phyloP scores from a whole-genome alignment of 176 grass and related monocot species.

The Oryza nivara region DNA sequence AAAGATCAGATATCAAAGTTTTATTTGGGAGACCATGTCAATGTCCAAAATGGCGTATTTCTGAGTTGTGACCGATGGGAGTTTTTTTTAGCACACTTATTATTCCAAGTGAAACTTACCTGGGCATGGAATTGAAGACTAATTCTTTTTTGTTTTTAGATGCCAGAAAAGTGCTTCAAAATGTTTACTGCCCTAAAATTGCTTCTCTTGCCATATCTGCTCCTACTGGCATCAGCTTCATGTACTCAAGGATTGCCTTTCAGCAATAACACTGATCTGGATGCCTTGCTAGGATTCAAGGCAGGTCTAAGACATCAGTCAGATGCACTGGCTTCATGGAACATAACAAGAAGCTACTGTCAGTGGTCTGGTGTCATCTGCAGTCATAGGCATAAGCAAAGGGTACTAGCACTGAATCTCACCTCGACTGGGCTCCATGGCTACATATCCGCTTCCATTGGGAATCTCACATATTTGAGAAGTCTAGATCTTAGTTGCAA shows the following conservation, averaged over 20 bases:
- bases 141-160: neutral
- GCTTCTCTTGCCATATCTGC: neutral
- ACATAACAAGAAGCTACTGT: slow-evolving; percentile 12
- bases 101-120: neutral
- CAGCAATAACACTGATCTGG: slow-evolving; percentile 17
- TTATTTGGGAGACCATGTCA: too few relatives aligned
- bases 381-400: slow-evolving; percentile 15
- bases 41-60: too few relatives aligned
- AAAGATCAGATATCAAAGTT: too few relatives aligned
- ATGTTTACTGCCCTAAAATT: neutral
- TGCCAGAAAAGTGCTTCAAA: slow-evolving; percentile 1
- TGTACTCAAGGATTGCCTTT: neutral
- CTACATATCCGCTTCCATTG: slow-evolving; percentile 8
- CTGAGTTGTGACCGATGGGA: neutral
- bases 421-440: slow-evolving; percentile 11
- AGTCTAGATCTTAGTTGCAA: slow-evolving; percentile 39
- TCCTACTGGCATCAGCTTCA: neutral
- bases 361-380: slow-evolving; percentile 24
- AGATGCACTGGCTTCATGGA: slow-evolving; percentile 25
- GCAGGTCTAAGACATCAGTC: neutral
- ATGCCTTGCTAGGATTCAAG: slow-evolving; percentile 31
- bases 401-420: slow-evolving; percentile 33
- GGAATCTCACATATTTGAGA: slow-evolving; percentile 34
- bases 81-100: neutral
- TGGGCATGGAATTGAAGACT: neutral